phyloP scores from a whole-genome alignment of 208 protist species.

The Trypanosomatidae sp. region DNA sequence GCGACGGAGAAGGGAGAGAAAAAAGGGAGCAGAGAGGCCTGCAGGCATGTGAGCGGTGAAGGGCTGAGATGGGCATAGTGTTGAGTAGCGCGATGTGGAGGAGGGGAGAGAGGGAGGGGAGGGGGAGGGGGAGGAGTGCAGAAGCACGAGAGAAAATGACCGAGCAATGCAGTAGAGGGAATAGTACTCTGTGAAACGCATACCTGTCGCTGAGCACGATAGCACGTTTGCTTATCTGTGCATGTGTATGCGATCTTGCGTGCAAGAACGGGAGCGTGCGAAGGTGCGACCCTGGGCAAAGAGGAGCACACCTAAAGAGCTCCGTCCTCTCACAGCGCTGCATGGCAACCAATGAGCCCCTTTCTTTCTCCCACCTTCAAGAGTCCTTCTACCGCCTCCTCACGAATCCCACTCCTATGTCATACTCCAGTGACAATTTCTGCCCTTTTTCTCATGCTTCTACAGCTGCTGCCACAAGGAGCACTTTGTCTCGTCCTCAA shows the following conservation, averaged over 20 bases:
- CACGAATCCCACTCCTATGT: background rate
- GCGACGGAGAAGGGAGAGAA: background rate
- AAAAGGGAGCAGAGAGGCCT: conserved; percentile 5
- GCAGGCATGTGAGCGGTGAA: background rate
- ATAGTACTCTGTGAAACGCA: background rate
- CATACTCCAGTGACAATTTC: background rate
- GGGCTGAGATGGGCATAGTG: background rate
- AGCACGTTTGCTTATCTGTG: background rate
- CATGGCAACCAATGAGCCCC: background rate
- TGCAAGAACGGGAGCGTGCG: background rate
- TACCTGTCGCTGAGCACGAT: background rate
- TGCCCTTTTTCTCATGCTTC: background rate
- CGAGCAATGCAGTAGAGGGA: background rate
- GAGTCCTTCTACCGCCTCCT: background rate
- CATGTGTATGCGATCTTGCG: background rate
- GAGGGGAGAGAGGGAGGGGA: background rate
- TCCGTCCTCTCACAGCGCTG: background rate
- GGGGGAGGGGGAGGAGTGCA: background rate
- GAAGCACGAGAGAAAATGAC: background rate
- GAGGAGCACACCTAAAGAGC: background rate
- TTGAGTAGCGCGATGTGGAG: background rate
- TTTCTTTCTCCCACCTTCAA: background rate
- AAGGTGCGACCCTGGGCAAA: background rate
- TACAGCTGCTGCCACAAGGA: background rate
- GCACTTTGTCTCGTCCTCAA: background rate